Evolutionary conservation across 768 basidiomycete species (phyloP).

Genomic region (Agaricus blazei): DNA sequence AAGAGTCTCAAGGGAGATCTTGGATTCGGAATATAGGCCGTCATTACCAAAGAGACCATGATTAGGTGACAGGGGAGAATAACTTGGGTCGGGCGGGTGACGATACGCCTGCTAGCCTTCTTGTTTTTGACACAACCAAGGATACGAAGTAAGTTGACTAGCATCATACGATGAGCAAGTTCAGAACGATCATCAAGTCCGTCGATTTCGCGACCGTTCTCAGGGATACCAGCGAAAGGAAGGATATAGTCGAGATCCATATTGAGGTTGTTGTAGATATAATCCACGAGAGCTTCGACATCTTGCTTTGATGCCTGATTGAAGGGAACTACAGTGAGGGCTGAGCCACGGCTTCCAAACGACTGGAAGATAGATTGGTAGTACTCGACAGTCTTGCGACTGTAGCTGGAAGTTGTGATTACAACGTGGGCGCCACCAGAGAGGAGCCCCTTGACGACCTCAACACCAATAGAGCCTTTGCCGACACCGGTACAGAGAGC

Average conservation of each 20-base stretch:
- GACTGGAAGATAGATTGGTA: constrained; percentile 98
- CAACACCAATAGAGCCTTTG: constrained; percentile 96
- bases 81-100: constrained; percentile 97
- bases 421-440: constrained; percentile 96
- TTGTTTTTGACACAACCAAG: constrained; percentile 97
- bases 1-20: constrained; percentile 95
- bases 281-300: constrained; percentile 95
- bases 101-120: constrained; percentile 95
- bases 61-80: constrained; percentile 97
- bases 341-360: constrained; percentile 92
- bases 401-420: constrained; percentile 97
- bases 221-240: constrained; percentile 97
- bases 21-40: constrained; percentile 96
- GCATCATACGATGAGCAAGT: constrained; percentile 97
- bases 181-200: constrained; percentile 96
- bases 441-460: constrained; percentile 93
- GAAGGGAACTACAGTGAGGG: constrained; percentile 96
- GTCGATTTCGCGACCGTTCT: constrained; percentile 98
- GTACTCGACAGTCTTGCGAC: constrained; percentile 92
- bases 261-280: constrained; percentile 92
- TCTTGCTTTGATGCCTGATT: constrained; percentile 99
- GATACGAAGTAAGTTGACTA: constrained; percentile 93
- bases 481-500: constrained; percentile 97
- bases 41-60: constrained; percentile 98
- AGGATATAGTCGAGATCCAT: constrained; percentile 98